These are phyloP conservation scores for Liriodendron chinense DNA, from an alignment of 164 flowering plant genomes.

Conservation along the genomic window DNA sequence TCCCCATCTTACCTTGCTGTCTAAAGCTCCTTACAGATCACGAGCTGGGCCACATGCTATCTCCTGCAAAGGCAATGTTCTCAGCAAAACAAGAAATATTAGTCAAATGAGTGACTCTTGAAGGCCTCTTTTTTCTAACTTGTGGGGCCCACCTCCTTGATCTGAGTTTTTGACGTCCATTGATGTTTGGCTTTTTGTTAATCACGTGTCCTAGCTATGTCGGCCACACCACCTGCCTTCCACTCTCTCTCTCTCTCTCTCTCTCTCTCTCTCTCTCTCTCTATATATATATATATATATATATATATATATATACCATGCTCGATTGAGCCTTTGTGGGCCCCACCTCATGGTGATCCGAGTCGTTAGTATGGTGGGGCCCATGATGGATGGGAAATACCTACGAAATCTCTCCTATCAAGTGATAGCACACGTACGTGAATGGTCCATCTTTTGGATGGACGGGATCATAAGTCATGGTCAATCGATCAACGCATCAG, in stretches of 20 bases:
- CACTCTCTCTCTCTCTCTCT: neutral
- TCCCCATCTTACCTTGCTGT: neutral
- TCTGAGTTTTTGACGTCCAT: constrained; percentile 8
- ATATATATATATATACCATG: no score
- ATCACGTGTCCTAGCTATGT: constrained; percentile 11
- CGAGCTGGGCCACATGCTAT: neutral
- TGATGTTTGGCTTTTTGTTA: constrained; percentile 15
- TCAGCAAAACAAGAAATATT: constrained; percentile 9
- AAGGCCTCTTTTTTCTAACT: neutral
- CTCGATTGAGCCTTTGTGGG: no score
- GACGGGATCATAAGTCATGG: no score
- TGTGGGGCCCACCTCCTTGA: constrained; percentile 12
- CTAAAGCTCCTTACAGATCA: neutral
- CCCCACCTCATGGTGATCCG: no score
- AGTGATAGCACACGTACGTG: no score
- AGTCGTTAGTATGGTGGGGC: no score
- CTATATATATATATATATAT: no score
- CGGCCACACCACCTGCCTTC: constrained; percentile 25
- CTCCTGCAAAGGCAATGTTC: constrained; percentile 6
- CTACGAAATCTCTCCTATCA: no score
- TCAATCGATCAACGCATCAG: no score
- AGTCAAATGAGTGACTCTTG: neutral
- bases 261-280: neutral
- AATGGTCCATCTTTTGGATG: no score
- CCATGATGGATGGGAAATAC: no score